Evolutionary conservation across 106 monocot species (phyloP).

Genomic region (Allium sativum): DNA sequence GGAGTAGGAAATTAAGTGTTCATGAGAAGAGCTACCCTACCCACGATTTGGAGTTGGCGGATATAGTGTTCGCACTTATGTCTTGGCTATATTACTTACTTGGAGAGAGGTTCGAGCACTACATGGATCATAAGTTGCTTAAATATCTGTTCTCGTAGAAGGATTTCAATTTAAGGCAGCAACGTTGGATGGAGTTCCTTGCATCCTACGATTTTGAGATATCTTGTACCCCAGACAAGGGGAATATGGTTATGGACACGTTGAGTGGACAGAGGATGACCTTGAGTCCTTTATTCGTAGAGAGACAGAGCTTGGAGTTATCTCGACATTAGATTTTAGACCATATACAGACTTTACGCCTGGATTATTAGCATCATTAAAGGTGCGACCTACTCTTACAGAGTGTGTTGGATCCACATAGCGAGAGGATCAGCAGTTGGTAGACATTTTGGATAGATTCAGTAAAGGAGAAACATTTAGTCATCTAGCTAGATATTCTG

Average conservation of each 20-base stretch:
- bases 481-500: too few relatives aligned
- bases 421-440: too few relatives aligned
- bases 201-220: neutral
- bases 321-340: too few relatives aligned
- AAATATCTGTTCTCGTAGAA: neutral
- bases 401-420: too few relatives aligned
- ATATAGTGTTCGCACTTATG: neutral
- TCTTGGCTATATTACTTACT: neutral
- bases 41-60: constrained; percentile 3
- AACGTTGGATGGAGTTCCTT: constrained; percentile 3
- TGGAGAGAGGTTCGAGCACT: neutral
- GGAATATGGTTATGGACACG: neutral
- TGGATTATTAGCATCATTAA: too few relatives aligned
- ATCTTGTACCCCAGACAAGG: neutral
- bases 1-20: neutral
- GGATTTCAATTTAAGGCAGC: neutral
- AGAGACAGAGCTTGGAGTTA: too few relatives aligned
- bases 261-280: too few relatives aligned
- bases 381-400: too few relatives aligned
- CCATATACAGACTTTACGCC: too few relatives aligned
- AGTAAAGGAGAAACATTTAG: too few relatives aligned
- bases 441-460: too few relatives aligned
- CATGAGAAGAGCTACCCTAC: neutral
- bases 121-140: neutral
- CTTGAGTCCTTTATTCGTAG: too few relatives aligned